Evolutionary conservation across 306 rosid species (phyloP).

Genomic region (Neltuma alba): DNA sequence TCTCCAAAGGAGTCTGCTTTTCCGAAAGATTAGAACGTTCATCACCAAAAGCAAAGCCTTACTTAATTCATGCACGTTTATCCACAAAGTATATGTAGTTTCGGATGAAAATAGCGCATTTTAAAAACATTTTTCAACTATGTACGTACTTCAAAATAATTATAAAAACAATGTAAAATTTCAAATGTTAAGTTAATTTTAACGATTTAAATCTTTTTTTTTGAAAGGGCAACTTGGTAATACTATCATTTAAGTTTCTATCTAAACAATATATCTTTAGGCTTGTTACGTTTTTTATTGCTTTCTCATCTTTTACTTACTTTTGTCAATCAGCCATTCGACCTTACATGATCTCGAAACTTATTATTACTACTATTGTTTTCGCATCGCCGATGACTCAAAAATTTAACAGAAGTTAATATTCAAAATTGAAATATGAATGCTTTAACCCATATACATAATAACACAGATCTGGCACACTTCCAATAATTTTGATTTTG

Average conservation of each 20-base stretch:
- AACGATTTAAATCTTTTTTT: no score
- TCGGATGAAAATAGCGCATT: no score
- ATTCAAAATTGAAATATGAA: not conserved
- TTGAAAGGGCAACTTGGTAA: no score
- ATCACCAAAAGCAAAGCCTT: not conserved
- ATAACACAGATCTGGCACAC: no score
- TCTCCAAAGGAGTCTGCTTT: not conserved
- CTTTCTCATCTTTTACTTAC: conserved; percentile 31
- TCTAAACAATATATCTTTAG: not conserved
- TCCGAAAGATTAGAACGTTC: not conserved
- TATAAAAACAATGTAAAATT: not conserved
- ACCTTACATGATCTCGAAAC: not conserved
- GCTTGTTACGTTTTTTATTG: conserved; percentile 24
- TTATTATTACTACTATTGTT: not conserved
- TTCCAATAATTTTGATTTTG: no score
- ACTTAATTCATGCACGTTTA: conserved; percentile 16
- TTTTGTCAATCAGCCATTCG: conserved; percentile 35
- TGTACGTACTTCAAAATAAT: not conserved
- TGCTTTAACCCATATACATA: not conserved
- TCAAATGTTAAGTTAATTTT: not conserved
- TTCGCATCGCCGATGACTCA: no score
- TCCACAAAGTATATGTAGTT: not conserved
- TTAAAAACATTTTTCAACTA: not conserved
- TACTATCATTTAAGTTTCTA: conserved; percentile 23
- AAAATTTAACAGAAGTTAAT: no score